Conservation (phyloP, 2,329 filamentous ascomycete genomes). For the Boeremia exigua region DNA sequence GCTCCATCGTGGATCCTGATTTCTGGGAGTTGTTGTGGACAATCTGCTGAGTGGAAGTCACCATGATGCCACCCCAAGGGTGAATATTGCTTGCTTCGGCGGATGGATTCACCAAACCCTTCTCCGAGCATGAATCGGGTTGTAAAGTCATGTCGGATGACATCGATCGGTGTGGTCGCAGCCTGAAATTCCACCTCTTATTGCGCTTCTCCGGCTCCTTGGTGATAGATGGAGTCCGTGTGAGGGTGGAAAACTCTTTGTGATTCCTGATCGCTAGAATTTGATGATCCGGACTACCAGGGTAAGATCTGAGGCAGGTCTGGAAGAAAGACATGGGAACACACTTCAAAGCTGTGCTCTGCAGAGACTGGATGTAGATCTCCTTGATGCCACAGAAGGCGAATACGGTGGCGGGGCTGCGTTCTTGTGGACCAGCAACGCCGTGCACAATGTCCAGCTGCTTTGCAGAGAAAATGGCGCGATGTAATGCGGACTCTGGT, state of each 20-base stretch:
- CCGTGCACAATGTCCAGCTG: slow-evolving; percentile 45
- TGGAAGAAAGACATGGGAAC: slow-evolving; percentile 55
- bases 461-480: slow-evolving; percentile 53
- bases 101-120: slow-evolving; percentile 30
- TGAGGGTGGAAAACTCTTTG: slow-evolving; percentile 52
- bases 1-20: slow-evolving; percentile 31
- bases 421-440: slow-evolving; percentile 30
- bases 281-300: slow-evolving; percentile 54
- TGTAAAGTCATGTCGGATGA: slow-evolving; percentile 23
- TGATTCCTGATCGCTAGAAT: slow-evolving; percentile 54
- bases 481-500: slow-evolving; percentile 49
- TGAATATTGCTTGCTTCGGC: slow-evolving; percentile 18
- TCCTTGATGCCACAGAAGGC: slow-evolving; percentile 55
- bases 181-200: slow-evolving; percentile 24
- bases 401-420: slow-evolving; percentile 47
- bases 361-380: slow-evolving; percentile 46
- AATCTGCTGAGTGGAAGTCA: slow-evolving; percentile 46
- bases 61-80: slow-evolving; percentile 49
- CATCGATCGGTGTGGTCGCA: slow-evolving; percentile 16
- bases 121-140: slow-evolving; percentile 40
- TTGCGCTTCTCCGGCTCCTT: slow-evolving; percentile 7
- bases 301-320: slow-evolving; percentile 52
- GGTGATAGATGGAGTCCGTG: slow-evolving; percentile 19
- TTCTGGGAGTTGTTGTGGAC: slow-evolving; percentile 36
- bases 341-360: slow-evolving; percentile 38